These are phyloP conservation scores for Xylaria sp. DNA, from an alignment of 2,329 filamentous ascomycete species.

Conservation along the genomic window DNA sequence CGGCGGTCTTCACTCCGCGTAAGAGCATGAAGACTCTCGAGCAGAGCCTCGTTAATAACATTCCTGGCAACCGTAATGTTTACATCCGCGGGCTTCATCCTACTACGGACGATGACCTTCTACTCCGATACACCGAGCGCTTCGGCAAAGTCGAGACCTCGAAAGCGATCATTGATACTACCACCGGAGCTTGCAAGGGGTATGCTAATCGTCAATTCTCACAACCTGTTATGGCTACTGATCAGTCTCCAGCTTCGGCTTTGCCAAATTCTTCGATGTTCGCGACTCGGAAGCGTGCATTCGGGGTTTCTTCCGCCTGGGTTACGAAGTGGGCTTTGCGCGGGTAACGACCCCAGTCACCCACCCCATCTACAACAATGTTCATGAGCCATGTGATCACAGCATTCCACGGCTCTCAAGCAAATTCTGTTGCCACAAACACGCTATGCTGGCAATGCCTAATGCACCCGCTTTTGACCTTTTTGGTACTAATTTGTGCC, in stretches of 20 bases:
- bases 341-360: slow-evolving; percentile 66
- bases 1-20: slow-evolving; percentile 85
- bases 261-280: slow-evolving; percentile 92
- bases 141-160: slow-evolving; percentile 96
- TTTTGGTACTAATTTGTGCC: slow-evolving; percentile 41
- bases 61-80: slow-evolving; percentile 91
- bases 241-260: slow-evolving; percentile 78
- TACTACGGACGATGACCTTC: slow-evolving; percentile 91
- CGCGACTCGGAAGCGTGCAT: slow-evolving; percentile 95
- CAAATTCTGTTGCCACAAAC: slow-evolving; percentile 37
- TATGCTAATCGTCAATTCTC: slow-evolving; percentile 55
- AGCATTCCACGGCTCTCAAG: slow-evolving; percentile 20
- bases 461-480: slow-evolving; percentile 25
- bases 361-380: slow-evolving; percentile 19
- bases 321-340: slow-evolving; percentile 98
- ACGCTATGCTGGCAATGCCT: slow-evolving; percentile 35
- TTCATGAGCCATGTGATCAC: slow-evolving; percentile 29
- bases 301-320: slow-evolving; percentile 90
- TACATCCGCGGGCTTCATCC: slow-evolving; percentile 97
- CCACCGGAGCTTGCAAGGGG: slow-evolving; percentile 96
- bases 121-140: slow-evolving; percentile 82
- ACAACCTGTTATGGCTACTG: slow-evolving; percentile 40
- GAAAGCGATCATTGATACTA: slow-evolving; percentile 97
- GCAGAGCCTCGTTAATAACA: slow-evolving; percentile 93
- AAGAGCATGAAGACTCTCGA: slow-evolving; percentile 91